Evolutionary conservation across 495 filamentous ascomycete genomes (phyloP).

Genomic region (Tetracladium setigerum): DNA sequence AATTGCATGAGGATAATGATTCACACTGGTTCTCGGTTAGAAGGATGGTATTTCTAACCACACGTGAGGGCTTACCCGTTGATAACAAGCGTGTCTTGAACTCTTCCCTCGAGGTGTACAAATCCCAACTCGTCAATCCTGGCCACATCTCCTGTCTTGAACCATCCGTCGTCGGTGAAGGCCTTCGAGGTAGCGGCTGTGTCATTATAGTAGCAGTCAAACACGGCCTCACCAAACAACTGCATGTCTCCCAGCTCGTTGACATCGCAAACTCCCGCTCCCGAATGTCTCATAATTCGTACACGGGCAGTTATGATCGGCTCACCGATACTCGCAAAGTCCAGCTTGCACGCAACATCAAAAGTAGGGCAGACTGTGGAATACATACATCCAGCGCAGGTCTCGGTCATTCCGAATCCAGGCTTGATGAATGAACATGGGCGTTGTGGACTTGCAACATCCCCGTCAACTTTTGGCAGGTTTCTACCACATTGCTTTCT

Average conservation of each 20-base stretch:
- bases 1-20: slow-evolving; percentile 34
- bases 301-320: slow-evolving; percentile 26
- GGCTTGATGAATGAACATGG: slow-evolving; percentile 32
- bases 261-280: slow-evolving; percentile 52
- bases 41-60: slow-evolving; percentile 61
- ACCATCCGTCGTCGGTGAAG: slow-evolving; percentile 67
- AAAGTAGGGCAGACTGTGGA: slow-evolving; percentile 73
- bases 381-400: slow-evolving; percentile 78
- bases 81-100: slow-evolving; percentile 71
- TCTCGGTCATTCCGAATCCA: slow-evolving; percentile 93
- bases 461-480: slow-evolving; percentile 21
- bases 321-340: slow-evolving; percentile 58
- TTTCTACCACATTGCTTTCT: slow-evolving; percentile 30
- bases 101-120: slow-evolving; percentile 65
- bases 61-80: slow-evolving; percentile 41
- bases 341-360: slow-evolving; percentile 64
- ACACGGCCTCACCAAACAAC: slow-evolving; percentile 67
- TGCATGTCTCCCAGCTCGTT: slow-evolving; percentile 63
- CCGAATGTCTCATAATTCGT: too few relatives aligned
- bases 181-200: slow-evolving; percentile 50
- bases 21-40: slow-evolving; percentile 53
- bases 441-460: background rate
- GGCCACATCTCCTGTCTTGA: slow-evolving; percentile 68
- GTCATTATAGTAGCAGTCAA: slow-evolving; percentile 69
- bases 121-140: slow-evolving; percentile 47